Base-by-base conservation (phyloP, 1,139 yeast genomes). In the Suhomyces terraborum region DNA sequence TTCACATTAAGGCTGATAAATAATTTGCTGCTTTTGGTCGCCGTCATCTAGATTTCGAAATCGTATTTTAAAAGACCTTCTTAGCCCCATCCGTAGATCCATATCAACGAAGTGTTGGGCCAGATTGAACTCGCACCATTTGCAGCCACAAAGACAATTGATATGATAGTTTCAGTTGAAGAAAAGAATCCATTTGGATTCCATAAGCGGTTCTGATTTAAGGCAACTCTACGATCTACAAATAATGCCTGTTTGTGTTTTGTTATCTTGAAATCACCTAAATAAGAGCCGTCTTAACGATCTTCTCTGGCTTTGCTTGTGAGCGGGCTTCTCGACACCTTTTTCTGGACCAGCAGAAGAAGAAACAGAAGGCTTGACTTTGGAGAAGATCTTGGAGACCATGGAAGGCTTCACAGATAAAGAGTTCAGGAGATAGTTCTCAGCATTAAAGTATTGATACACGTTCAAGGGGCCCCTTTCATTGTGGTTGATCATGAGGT, bases 391-490 rank as follows among this genome's bases (percentile, higher is more conserved):
- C 16, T 38, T 41, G 35, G 39, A 27, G 9, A 38, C 32, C 1
- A 35, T 20, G 9, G 45, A 41, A 7, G 36, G 25, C 20, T 35
- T 41, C 20, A 29, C 39, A n/a, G 30, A 19, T 17, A 41, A 32
- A 9, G 36, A 18, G 25, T 21, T 20, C 9, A 35, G n/a, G 32
- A 51, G 45, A 38, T 45, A 50, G 38, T 41, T 43, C 29, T 52
- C 50, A 17, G 47, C 40, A 30, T 49, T 52, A 34, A 52, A 52
- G 45, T 42, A 52, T 37, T 41, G 47, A 36, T 50, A 52, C 27
- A 51, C 41, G 16, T 38, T 37, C 7, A 41, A 26, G 4, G 10
- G 19, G 10, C 36, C 25, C 4, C 20, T 12, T 23, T 8, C 24
- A 6, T 22, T 18, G 16, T 20, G 19, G 9, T 32, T 36, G 20